Conservation (phyloP, 2,329 filamentous ascomycete species). For the Sclerotinia subarctica region DNA sequence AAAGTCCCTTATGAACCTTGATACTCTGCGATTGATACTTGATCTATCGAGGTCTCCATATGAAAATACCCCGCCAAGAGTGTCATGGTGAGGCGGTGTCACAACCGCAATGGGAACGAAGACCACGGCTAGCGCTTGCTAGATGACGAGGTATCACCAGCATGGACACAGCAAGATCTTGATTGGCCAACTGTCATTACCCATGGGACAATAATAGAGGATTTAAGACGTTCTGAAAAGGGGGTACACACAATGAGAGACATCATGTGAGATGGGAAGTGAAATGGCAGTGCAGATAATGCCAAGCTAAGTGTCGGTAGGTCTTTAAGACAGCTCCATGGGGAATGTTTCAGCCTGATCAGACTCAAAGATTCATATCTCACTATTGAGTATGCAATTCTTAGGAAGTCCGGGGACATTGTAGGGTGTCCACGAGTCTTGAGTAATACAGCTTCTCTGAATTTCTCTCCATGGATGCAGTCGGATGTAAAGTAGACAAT, state of each 20-base stretch:
- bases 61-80: not conserved
- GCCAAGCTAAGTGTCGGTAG: not conserved
- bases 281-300: not conserved
- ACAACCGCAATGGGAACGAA: not conserved
- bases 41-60: not conserved
- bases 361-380: not conserved
- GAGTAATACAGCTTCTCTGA: not conserved
- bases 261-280: not conserved
- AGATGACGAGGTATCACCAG: not conserved
- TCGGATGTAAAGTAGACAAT: not conserved
- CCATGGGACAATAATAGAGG: too few relatives aligned
- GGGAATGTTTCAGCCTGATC: not conserved
- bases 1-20: not conserved
- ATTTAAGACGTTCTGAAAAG: too few relatives aligned
- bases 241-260: not conserved
- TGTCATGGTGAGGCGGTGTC: not conserved
- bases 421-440: not conserved
- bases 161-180: not conserved
- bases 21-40: not conserved
- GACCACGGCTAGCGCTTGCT: not conserved
- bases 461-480: not conserved
- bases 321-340: not conserved
- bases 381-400: not conserved
- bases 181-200: not conserved
- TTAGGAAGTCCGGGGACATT: not conserved